These are phyloP conservation scores for Fusarium sp. DNA, from an alignment of 2,329 filamentous ascomycete genomes.

Conservation along the genomic window DNA sequence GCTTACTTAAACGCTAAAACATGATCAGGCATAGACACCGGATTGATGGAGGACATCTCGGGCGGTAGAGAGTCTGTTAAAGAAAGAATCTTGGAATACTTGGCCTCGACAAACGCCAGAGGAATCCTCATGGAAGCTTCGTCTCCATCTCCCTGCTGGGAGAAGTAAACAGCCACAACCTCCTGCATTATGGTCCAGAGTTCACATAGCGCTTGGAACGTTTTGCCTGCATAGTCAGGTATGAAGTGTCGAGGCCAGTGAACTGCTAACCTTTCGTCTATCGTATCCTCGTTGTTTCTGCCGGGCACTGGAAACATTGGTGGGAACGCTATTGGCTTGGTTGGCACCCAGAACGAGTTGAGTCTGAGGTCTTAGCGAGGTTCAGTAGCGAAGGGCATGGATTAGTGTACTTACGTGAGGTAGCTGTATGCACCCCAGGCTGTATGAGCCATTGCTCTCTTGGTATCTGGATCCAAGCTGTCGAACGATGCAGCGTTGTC, in stretches of 20 bases:
- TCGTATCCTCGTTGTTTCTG: slow-evolving; percentile 2
- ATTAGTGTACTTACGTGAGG: slow-evolving; percentile 21
- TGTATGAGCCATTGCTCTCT: slow-evolving; percentile 19
- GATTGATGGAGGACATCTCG: slow-evolving; percentile 4
- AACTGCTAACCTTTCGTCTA: slow-evolving; percentile 35
- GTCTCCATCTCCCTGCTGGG: not conserved
- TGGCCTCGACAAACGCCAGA: slow-evolving; percentile 24
- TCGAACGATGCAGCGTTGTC: slow-evolving; percentile 27
- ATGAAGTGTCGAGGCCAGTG: slow-evolving; percentile 31
- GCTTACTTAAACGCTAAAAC: slow-evolving; percentile 26
- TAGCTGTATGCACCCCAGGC: slow-evolving; percentile 35
- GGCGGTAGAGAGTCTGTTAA: slow-evolving; percentile 24
- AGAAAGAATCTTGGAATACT: slow-evolving; percentile 24
- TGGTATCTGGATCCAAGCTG: slow-evolving; percentile 4
- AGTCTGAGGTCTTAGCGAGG: slow-evolving; percentile 9
- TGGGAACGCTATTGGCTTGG: slow-evolving; percentile 20
- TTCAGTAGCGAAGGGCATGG: rapidly evolving
- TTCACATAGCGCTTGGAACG: slow-evolving; percentile 33
- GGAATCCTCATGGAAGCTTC: slow-evolving; percentile 9
- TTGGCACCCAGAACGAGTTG: slow-evolving; percentile 27
- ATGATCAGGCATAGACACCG: slow-evolving; percentile 19
- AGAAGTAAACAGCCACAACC: slow-evolving; percentile 32
- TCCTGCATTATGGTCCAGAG: slow-evolving; percentile 41
- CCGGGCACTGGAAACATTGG: slow-evolving; percentile 36
- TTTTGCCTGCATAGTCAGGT: slow-evolving; percentile 34